Percentiles rank a stretch among this genome's conserved stretches.
Conservation (phyloP, 2,329 filamentous ascomycete species). For the Fusarium drepaniforme region DNA sequence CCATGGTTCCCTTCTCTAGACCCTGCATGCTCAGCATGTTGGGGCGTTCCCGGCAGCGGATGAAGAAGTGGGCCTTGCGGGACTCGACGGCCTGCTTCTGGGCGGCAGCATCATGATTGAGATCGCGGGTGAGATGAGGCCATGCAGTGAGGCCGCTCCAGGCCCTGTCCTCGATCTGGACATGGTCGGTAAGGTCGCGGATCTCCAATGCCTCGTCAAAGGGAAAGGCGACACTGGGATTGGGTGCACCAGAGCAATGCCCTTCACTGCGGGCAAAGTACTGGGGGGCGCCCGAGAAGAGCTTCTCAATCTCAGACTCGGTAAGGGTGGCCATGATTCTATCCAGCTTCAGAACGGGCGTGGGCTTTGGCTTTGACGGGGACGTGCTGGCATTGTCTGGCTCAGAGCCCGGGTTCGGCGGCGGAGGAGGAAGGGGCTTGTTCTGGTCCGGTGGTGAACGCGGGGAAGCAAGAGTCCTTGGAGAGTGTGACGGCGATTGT, state of each 20-base stretch:
- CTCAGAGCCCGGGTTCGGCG: conserved; percentile 56
- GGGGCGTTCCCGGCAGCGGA: conserved; percentile 71
- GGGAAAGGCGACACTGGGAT: conserved; percentile 75
- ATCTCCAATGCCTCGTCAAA: conserved; percentile 74
- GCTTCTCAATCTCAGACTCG: conserved; percentile 72
- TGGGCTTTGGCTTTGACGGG: conserved; percentile 47
- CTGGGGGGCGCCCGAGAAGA: conserved; percentile 82
- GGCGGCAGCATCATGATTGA: conserved; percentile 59
- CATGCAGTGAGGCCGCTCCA: conserved; percentile 74
- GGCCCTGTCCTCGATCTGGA: conserved; percentile 71
- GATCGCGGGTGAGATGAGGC: conserved; percentile 68
- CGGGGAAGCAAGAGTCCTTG: conserved; percentile 45
- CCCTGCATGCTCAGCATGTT: conserved; percentile 81
- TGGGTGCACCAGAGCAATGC: conserved; percentile 69
- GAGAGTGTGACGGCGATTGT: conserved; percentile 42
- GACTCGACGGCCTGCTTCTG: conserved; percentile 58
- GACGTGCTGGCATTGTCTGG: conserved; percentile 37
- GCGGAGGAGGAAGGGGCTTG: conserved; percentile 69
- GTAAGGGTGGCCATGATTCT: conserved; percentile 71
- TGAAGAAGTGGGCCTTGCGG: conserved; percentile 68
- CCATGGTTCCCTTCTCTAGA: conserved; percentile 77
- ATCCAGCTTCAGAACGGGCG: conserved; percentile 63
- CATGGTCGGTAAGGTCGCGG: conserved; percentile 74
- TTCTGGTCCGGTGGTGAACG: conserved; percentile 61
- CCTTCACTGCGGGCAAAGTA: conserved; percentile 73